Percentiles rank a stretch among this genome's conserved stretches.
These are phyloP conservation scores for Malassezia globosa DNA, from an alignment of 1,284 basidiomycete genomes.

Conservation along the genomic window DNA sequence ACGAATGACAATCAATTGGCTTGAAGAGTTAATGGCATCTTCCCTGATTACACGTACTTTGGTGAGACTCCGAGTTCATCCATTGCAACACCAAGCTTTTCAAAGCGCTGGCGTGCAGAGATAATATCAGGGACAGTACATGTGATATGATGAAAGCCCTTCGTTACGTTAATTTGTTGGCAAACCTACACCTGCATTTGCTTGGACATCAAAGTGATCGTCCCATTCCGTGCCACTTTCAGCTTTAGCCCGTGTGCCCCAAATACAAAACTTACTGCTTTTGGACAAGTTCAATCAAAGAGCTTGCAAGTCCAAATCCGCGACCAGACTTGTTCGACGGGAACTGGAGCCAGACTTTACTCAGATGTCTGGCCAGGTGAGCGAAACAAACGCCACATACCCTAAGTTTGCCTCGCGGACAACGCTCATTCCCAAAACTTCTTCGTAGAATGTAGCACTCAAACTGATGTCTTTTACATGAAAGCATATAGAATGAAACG, in stretches of 20 bases:
- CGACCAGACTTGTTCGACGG: slow-evolving; percentile 4
- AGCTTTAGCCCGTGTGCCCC: too few species aligned
- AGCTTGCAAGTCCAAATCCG: slow-evolving; percentile 4
- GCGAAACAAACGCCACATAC: not conserved
- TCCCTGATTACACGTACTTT: slow-evolving; percentile 13
- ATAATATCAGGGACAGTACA: slow-evolving; percentile 19
- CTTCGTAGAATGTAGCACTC: slow-evolving; percentile 15
- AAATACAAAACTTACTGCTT: not conserved
- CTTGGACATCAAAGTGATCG: slow-evolving; percentile 2
- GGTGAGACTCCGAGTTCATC: slow-evolving; percentile 14
- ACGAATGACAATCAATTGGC: slow-evolving; percentile 12
- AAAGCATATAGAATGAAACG: slow-evolving; percentile 16
- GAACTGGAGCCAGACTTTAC: slow-evolving; percentile 17
- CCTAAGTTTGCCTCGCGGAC: slow-evolving; percentile 8
- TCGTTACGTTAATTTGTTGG: not conserved
- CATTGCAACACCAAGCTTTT: slow-evolving; percentile 11
- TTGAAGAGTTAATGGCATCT: slow-evolving; percentile 1
- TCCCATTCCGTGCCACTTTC: slow-evolving; percentile 16
- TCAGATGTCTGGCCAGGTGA: not conserved
- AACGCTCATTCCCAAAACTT: slow-evolving; percentile 14
- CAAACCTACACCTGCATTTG: slow-evolving; percentile 5
- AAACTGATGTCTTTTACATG: slow-evolving; percentile 12
- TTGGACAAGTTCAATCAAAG: slow-evolving; percentile 14
- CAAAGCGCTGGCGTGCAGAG: slow-evolving; percentile 14
- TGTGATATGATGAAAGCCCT: slow-evolving; percentile 18